These are phyloP conservation scores for Cenchrus purpureus DNA, from an alignment of 176 grass and related monocot species.

Conservation along the genomic window DNA sequence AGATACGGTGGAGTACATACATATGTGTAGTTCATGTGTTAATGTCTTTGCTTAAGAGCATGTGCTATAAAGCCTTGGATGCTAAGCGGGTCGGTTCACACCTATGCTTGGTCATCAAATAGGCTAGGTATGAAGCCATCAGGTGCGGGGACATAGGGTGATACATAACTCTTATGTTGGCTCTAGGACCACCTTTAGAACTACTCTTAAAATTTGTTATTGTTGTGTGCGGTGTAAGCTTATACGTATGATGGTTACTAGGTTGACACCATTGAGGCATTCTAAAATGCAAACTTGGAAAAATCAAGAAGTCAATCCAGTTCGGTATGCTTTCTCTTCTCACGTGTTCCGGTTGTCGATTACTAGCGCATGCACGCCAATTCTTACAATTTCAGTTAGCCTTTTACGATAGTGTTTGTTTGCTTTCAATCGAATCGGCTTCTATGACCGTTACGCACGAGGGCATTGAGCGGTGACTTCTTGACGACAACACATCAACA, in stretches of 20 bases:
- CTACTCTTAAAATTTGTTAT: conserved; percentile 11
- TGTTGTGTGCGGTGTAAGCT: conserved; percentile 68
- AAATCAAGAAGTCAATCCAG: conserved; percentile 89
- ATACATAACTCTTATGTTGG: neutral
- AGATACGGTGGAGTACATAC: neutral
- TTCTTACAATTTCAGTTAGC: conserved; percentile 30
- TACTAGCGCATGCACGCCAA: conserved; percentile 6
- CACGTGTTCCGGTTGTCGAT: neutral
- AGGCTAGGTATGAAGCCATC: neutral
- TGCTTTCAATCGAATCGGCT: too few relatives aligned
- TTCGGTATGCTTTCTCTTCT: conserved; percentile 61
- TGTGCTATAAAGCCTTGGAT: neutral
- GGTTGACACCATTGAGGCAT: conserved; percentile 92
- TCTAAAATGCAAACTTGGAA: conserved; percentile 95
- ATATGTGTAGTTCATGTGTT: neutral
- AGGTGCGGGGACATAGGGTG: neutral
- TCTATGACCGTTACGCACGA: too few relatives aligned
- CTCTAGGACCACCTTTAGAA: neutral
- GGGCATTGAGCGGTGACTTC: too few relatives aligned
- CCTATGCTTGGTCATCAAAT: neutral
- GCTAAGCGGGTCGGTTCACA: neutral
- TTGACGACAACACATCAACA: too few relatives aligned
- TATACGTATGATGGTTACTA: conserved; percentile 96
- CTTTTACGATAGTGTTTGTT: conserved; percentile 24
- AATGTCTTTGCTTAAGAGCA: conserved; percentile 32